Evolutionary conservation across 2,329 filamentous ascomycete genomes (phyloP), one percentile per base, ranked within the genome.

Genomic region (Paecilomyces sp.): DNA sequence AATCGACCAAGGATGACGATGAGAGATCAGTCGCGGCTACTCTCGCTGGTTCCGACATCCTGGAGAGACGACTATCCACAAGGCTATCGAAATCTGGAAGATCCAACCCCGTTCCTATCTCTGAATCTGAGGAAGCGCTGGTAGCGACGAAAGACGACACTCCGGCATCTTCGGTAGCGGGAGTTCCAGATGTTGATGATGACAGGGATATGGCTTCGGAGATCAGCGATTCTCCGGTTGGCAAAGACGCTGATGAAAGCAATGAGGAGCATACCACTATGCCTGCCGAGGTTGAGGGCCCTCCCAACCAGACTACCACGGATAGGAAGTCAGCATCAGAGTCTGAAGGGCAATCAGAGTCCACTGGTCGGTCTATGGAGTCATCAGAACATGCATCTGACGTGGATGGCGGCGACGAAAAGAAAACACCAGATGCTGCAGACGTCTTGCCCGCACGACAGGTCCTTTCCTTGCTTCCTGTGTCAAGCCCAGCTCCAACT

Each of bases 21-120:
- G 81, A 83, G 60, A 76, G 81, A 30, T 91, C 88, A 2, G 90
- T 89, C 1, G 79, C 90, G 22, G 90, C 88, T 2, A 89, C 89
- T 31, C 69, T 77, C 67, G 65, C 79, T 63, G 70, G 73, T 33
- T 72, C 70, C 3, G 71, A 78, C 52, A 63, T 65, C 25, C 66
- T 65, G 24, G 65, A 72, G 51, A 58, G 67, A 58, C 63, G 68
- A 33, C 55, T 60, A 56, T 72, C 71, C 11, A 70, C 72, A 61
- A 61, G 68, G 41, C 53, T 74, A 36, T 70, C 72, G 59, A 67
- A 74, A 57, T 33, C 31, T 33, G 31, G 8, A 9, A 8, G 6
- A 12, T 7, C 8, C 62, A 58, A 22, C 69, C 31, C 31, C 69
- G 9, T 55, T 69, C 13, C 60, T 68, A 31, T 67, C 66, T 4